These are phyloP conservation scores for Epichloe baconii DNA, from an alignment of 2,329 filamentous ascomycete genomes.

Conservation along the genomic window DNA sequence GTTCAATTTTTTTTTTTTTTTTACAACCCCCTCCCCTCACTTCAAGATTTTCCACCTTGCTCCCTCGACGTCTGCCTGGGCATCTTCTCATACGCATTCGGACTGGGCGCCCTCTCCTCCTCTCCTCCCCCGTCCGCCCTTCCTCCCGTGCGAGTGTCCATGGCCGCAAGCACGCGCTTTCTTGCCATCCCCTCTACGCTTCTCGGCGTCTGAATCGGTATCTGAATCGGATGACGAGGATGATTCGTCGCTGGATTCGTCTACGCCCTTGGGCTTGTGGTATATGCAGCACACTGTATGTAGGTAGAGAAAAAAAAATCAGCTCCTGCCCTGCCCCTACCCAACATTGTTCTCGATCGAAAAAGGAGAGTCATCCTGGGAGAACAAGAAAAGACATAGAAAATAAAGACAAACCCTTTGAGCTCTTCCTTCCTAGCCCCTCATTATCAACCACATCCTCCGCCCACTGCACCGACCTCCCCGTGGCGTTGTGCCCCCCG, in stretches of 20 bases:
- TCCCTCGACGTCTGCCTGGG: conserved; percentile 25
- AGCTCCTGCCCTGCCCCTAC: neutral
- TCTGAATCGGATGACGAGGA: conserved; percentile 28
- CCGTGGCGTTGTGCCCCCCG: conserved; percentile 32
- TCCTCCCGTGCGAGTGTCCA: neutral
- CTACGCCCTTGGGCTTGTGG: conserved; percentile 68
- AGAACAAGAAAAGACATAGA: neutral
- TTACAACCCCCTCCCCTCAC: no score
- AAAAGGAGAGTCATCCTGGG: no score
- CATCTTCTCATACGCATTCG: conserved; percentile 73
- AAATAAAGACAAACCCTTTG: conserved; percentile 53
- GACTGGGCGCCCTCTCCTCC: conserved; percentile 45
- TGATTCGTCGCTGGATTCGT: conserved; percentile 66
- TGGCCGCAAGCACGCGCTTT: neutral
- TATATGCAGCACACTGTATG: conserved; percentile 93
- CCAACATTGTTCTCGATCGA: no score
- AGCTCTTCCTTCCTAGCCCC: conserved; percentile 82
- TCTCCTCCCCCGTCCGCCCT: conserved; percentile 10
- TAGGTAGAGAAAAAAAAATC: neutral
- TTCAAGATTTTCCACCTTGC: no score
- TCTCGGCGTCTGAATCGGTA: conserved; percentile 4
- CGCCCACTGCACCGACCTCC: conserved; percentile 74
- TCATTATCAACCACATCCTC: conserved; percentile 93
- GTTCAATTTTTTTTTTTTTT: no score
- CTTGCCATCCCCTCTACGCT: conserved; percentile 12